A percentile compares a stretch with the other conserved stretches of the same genome.
Evolutionary conservation across 2,329 filamentous ascomycete genomes (phyloP).

Genomic region (Calonectria hongkongensis): DNA sequence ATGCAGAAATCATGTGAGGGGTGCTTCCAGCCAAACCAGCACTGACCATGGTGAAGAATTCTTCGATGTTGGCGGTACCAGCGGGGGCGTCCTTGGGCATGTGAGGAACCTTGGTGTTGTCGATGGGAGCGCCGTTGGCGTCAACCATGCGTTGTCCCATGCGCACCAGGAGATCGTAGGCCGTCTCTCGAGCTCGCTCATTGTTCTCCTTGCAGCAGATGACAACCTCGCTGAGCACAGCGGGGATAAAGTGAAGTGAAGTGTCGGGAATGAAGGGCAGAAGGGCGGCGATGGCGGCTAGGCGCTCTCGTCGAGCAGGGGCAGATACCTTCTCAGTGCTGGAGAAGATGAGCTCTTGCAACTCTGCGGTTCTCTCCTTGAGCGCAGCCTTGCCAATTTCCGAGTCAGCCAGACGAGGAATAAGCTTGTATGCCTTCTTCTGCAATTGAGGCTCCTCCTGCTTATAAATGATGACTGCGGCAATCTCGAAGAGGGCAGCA

Average conservation of each 20-base stretch:
- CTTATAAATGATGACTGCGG: conserved; percentile 86
- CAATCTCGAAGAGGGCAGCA: conserved; percentile 88
- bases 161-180: conserved; percentile 91
- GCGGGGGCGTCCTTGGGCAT: conserved; percentile 88
- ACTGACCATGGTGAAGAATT: conserved; percentile 98
- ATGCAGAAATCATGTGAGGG: conserved; percentile 97
- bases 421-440: conserved; percentile 99
- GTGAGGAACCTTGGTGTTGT: conserved; percentile 89
- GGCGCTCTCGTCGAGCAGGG: conserved; percentile 89
- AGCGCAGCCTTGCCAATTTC: conserved; percentile 86
- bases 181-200: conserved; percentile 91
- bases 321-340: conserved; percentile 90
- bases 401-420: conserved; percentile 90
- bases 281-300: conserved; percentile 87
- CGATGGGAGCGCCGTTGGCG: conserved; percentile 82
- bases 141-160: conserved; percentile 87
- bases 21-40: conserved; percentile 94
- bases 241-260: conserved; percentile 94
- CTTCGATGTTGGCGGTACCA: conserved; percentile 88
- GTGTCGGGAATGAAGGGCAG: conserved; percentile 85
- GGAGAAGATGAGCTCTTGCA: conserved; percentile 87
- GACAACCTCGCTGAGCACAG: conserved; percentile 93
- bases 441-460: conserved; percentile 92
- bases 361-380: conserved; percentile 82
- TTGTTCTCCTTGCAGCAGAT: conserved; percentile 99